Conservation (phyloP, 192 early-diverging fungal species). For the Ambispora gerdemannii region DNA sequence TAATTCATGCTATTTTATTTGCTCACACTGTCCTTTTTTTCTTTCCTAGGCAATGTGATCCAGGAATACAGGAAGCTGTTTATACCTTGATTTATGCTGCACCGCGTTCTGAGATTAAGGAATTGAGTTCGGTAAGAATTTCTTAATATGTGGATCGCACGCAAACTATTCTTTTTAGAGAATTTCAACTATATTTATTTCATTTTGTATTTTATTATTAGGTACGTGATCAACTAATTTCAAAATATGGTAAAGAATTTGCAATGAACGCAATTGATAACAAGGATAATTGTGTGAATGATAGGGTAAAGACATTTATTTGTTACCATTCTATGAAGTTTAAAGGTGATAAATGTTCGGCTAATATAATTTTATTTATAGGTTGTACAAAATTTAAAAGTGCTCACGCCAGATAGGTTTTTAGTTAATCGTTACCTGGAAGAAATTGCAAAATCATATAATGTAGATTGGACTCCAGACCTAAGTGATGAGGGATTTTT, state of each 20-base stretch:
- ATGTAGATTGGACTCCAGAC: conserved; percentile 65
- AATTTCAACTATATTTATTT: neutral
- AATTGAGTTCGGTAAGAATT: conserved; percentile 55
- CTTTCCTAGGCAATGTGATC: conserved; percentile 60
- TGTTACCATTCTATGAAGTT: too few species aligned
- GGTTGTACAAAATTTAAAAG: conserved; percentile 78
- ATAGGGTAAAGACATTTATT: conserved; percentile 63
- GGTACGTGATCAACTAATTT: conserved; percentile 75
- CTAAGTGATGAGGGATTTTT: conserved; percentile 44
- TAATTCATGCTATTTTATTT: too few species aligned
- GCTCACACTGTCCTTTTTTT: too few species aligned
- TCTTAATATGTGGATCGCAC: neutral
- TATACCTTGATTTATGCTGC: conserved; percentile 91
- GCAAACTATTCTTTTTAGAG: conserved; percentile 26
- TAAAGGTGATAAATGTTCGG: too few species aligned
- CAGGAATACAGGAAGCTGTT: conserved; percentile 80
- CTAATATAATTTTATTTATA: too few species aligned
- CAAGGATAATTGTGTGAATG: conserved; percentile 68
- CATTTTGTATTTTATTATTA: conserved; percentile 16
- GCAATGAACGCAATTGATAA: conserved; percentile 72
- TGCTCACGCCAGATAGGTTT: conserved; percentile 72
- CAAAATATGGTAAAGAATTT: conserved; percentile 85
- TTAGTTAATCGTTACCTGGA: conserved; percentile 85
- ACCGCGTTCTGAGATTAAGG: conserved; percentile 79
- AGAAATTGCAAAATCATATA: conserved; percentile 82